Base-by-base conservation (phyloP, 257 asterid species). In the Hygrophila difformis region DNA sequence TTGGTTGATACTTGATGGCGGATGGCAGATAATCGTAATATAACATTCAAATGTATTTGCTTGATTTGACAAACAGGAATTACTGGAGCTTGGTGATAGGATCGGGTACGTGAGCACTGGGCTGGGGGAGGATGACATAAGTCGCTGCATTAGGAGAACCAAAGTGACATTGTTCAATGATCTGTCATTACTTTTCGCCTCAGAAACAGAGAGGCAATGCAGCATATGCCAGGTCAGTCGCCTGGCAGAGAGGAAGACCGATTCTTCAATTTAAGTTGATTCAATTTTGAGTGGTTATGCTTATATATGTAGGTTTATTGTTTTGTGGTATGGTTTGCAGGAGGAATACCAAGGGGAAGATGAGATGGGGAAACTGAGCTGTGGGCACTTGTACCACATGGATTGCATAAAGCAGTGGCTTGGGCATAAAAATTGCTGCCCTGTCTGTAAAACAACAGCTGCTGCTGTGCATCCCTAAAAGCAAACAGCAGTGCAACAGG, bases 21-120 rank as follows among this genome's bases (percentile, higher is more conserved):
- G n/a, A n/a, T n/a, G 31, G 31, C 31, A 26, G 4, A 26, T 26
- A 26, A n/a, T 26, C 8, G 31, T 26, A 8, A 3, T 26, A 26
- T 26, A 8, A 26, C 31, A n/a, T n/a, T n/a, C n/a, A n/a, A n/a
- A n/a, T n/a, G n/a, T n/a, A n/a, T n/a, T n/a, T n/a, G n/a, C n/a
- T n/a, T n/a, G n/a, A n/a, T 52, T 47, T 15, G 38, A 18, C 44
- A 10, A 62, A 63, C 78, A 88, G 97, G 89, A 88, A 63, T 49
- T 88, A 62, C 67, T 88, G 62, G 94, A 88, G 61, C 97, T 89
- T 1, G 88, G 93, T 18, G 97, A 88, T 44, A 70, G 71, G 56
- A 88, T 88, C 43, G 95, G 97, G 39, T 49, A 67, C 36, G 95
- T 84, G 59, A 79, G 70, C 79, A 88, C 91, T 12, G 93, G 97